Conservation (phyloP, 495 filamentous ascomycete species). For the Saxophila tyrrhenica region DNA sequence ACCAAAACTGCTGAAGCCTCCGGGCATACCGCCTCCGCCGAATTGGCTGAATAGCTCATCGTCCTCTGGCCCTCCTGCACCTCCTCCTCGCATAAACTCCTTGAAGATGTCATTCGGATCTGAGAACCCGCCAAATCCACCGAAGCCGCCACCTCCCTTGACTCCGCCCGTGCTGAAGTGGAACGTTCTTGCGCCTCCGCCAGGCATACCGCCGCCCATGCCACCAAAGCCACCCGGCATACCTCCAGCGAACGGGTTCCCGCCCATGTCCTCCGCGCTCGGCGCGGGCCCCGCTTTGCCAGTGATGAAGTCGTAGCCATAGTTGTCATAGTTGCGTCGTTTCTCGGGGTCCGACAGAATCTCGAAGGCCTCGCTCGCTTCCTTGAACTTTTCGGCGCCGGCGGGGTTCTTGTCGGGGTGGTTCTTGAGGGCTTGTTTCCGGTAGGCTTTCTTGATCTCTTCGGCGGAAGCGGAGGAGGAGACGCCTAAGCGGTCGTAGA, state of each 20-base stretch:
- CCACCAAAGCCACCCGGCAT: slow-evolving; percentile 48
- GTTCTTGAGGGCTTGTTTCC: slow-evolving; percentile 64
- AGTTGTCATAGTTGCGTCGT: slow-evolving; percentile 90
- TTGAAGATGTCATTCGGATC: slow-evolving; percentile 75
- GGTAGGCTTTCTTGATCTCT: slow-evolving; percentile 95
- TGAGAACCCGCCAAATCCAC: slow-evolving; percentile 61
- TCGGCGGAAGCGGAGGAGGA: slow-evolving; percentile 66
- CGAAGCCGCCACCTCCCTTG: slow-evolving; percentile 26
- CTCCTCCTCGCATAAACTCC: slow-evolving; percentile 58
- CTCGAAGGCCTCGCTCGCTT: slow-evolving; percentile 93
- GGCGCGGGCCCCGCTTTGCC: slow-evolving; percentile 60
- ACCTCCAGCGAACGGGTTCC: slow-evolving; percentile 35
- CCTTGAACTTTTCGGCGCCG: slow-evolving; percentile 75
- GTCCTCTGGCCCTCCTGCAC: slow-evolving; percentile 30
- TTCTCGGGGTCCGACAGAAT: slow-evolving; percentile 96
- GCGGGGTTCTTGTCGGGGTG: slow-evolving; percentile 93
- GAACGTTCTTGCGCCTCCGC: slow-evolving; percentile 48
- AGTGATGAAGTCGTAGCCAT: slow-evolving; percentile 84
- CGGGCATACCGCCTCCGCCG: slow-evolving; percentile 4
- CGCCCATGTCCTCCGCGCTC: slow-evolving; percentile 36
- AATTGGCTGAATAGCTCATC: slow-evolving; percentile 31
- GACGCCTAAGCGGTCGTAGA: slow-evolving; percentile 33
- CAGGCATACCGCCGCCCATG: slow-evolving; percentile 42
- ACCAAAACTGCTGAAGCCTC: slow-evolving; percentile 7
- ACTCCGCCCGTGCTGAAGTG: slow-evolving; percentile 51